These are phyloP conservation scores for Thraustochytrium striatum DNA, from an alignment of 352 stramenopile genomes.

Conservation along the genomic window DNA sequence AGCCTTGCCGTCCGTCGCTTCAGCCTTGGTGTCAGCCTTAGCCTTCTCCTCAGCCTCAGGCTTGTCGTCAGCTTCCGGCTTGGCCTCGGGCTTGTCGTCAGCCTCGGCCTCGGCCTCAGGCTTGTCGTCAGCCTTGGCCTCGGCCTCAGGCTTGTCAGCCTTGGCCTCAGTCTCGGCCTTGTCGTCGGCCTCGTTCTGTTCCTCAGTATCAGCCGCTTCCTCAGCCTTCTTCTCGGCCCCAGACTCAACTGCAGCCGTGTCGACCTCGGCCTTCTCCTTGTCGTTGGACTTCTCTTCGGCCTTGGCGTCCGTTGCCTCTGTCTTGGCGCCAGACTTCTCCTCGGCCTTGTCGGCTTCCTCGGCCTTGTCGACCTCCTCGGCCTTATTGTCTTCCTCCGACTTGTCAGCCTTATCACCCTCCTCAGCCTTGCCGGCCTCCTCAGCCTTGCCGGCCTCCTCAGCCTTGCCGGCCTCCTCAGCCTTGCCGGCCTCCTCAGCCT, in stretches of 20 bases:
- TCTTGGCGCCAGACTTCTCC: not conserved
- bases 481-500: not conserved
- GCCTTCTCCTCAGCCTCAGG: not conserved
- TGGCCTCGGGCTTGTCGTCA: not conserved
- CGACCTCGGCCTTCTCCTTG: not conserved
- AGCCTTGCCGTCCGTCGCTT: not conserved
- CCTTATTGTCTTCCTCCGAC: not conserved
- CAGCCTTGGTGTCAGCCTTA: not conserved
- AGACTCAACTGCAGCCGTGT: not conserved
- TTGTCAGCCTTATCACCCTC: not conserved
- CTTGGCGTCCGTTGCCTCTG: not conserved
- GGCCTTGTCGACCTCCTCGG: not conserved
- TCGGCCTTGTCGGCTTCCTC: not conserved
- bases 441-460: not conserved
- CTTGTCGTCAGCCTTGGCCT: not conserved
- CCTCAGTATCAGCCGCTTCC: not conserved
- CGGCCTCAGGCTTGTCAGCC: not conserved
- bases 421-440: not conserved
- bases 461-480: not conserved
- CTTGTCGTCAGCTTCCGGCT: not conserved
- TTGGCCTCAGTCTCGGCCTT: not conserved
- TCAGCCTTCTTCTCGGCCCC: not conserved
- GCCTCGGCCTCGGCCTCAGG: not conserved
- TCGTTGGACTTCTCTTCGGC: not conserved
- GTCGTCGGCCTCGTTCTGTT: not conserved